These are phyloP conservation scores for Oxyria digyna DNA, from an alignment of 148 eudicot genomes.

Conservation along the genomic window DNA sequence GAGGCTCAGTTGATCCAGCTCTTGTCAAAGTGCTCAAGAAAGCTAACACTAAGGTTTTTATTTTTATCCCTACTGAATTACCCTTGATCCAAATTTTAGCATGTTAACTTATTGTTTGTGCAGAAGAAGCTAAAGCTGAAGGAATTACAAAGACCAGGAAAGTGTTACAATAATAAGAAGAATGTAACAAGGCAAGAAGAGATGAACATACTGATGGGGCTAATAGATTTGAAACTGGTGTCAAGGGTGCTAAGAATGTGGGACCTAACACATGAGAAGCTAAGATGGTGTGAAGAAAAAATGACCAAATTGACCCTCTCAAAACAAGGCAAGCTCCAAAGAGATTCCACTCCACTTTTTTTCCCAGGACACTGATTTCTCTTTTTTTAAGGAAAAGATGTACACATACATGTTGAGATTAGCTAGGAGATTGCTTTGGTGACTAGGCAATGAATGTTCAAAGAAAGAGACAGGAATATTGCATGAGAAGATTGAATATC, in stretches of 20 bases:
- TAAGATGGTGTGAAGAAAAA: slow-evolving; percentile 90
- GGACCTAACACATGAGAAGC: slow-evolving; percentile 51
- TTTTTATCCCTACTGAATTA: neutral
- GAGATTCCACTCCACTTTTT: slow-evolving; percentile 94
- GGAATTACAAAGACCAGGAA: slow-evolving; percentile 35
- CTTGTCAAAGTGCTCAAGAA: slow-evolving; percentile 45
- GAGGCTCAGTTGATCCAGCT: slow-evolving; percentile 46
- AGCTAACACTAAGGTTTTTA: slow-evolving; percentile 45
- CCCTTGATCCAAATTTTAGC: neutral
- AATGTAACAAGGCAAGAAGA: slow-evolving; percentile 43
- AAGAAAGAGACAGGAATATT: slow-evolving; percentile 11
- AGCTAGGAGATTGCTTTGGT: slow-evolving; percentile 18
- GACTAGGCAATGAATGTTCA: slow-evolving; percentile 34
- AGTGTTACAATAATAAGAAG: slow-evolving; percentile 32
- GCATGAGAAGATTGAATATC: slow-evolving; percentile 33
- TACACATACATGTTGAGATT: neutral
- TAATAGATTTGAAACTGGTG: slow-evolving; percentile 68
- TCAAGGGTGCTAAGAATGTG: slow-evolving; percentile 78
- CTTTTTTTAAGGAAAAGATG: neutral
- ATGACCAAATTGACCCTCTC: slow-evolving; percentile 55
- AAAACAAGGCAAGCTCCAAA: slow-evolving; percentile 45
- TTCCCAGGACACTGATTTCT: slow-evolving; percentile 42
- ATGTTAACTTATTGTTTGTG: slow-evolving; percentile 7
- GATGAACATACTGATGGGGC: slow-evolving; percentile 68
- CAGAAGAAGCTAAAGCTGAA: slow-evolving; percentile 76